Evolutionary conservation across 495 filamentous ascomycete species (phyloP).

Genomic region (Cenococcum geophilum): DNA sequence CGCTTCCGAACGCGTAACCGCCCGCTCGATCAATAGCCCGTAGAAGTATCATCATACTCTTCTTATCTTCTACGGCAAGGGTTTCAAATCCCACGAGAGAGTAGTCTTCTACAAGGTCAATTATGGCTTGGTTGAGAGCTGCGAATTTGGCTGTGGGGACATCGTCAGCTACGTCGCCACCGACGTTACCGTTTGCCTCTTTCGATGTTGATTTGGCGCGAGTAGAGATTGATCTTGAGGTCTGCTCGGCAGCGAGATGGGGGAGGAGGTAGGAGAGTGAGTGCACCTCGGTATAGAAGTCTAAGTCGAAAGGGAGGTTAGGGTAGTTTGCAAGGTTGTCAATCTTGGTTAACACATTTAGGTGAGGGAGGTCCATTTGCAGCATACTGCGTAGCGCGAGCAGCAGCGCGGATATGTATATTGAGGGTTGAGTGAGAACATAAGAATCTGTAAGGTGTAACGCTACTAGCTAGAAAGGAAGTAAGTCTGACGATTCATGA

Average conservation of each 20-base stretch:
- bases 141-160: conserved; percentile 56
- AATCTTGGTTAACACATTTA: conserved; percentile 96
- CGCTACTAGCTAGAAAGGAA: conserved; percentile 63
- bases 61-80: conserved; percentile 90
- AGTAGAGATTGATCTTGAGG: conserved; percentile 16
- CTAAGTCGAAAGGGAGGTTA: conserved; percentile 83
- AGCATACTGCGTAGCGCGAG: conserved; percentile 93
- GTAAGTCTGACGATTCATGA: conserved; percentile 3
- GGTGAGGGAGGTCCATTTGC: conserved; percentile 89
- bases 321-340: conserved; percentile 79
- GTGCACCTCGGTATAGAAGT: conserved; percentile 97
- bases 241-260: conserved; percentile 49
- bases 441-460: conserved; percentile 89
- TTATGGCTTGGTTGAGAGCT: conserved; percentile 75
- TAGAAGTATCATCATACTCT: conserved; percentile 87
- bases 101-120: conserved; percentile 81
- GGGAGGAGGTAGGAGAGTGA: conserved; percentile 80
- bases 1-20: conserved; percentile 86
- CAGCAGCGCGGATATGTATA: conserved; percentile 89
- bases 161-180: conserved; percentile 45
- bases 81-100: conserved; percentile 87
- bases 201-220: not conserved
- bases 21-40: conserved; percentile 82
- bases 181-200: conserved; percentile 44
- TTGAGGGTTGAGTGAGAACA: conserved; percentile 80